Evolutionary conservation across 208 protist genomes (phyloP).

Genomic region (Leishmania aethiopica): DNA sequence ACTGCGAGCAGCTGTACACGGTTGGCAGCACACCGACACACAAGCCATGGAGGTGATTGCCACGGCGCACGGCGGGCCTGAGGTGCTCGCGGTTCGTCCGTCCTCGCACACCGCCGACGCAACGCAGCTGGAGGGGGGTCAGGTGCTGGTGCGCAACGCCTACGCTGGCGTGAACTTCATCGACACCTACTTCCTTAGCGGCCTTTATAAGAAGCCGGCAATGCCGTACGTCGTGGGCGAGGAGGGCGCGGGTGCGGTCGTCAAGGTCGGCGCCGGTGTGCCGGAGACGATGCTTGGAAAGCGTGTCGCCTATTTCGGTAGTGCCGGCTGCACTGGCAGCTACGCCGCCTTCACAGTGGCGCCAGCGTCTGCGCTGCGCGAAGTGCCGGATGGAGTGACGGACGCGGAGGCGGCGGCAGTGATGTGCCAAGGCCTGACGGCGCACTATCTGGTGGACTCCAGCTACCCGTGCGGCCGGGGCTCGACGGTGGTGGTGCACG

Average conservation of each 20-base stretch:
- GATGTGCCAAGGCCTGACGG: conserved; percentile 86
- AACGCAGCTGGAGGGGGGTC: conserved; percentile 9
- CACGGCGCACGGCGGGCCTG: conserved; percentile 36
- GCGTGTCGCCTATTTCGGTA: conserved; percentile 74
- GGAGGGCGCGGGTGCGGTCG: conserved; percentile 76
- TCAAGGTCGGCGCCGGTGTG: conserved; percentile 37
- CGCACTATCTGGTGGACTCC: conserved; percentile 83
- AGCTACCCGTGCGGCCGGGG: conserved; percentile 52
- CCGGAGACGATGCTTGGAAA: conserved; percentile 42
- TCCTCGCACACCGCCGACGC: conserved; percentile 11
- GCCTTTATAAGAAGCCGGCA: conserved; percentile 72
- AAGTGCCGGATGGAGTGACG: conserved; percentile 57
- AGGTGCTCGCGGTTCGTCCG: conserved; percentile 23
- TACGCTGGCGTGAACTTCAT: conserved; percentile 94
- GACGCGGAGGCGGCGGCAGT: conserved; percentile 60
- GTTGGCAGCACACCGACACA: neutral
- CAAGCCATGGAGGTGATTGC: conserved; percentile 39
- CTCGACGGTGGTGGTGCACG: conserved; percentile 82
- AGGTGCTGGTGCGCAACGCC: conserved; percentile 53
- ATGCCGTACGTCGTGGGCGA: conserved; percentile 78
- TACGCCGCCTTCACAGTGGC: conserved; percentile 78
- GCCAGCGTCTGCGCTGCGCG: neutral
- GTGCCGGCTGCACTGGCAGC: conserved; percentile 32
- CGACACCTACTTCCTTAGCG: conserved; percentile 89
- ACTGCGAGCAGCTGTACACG: no score